Evolutionary conservation across 2,329 filamentous ascomycete genomes (phyloP), one percentile per base, ranked within the genome.

Genomic region (Tricladium varicosporioides): DNA sequence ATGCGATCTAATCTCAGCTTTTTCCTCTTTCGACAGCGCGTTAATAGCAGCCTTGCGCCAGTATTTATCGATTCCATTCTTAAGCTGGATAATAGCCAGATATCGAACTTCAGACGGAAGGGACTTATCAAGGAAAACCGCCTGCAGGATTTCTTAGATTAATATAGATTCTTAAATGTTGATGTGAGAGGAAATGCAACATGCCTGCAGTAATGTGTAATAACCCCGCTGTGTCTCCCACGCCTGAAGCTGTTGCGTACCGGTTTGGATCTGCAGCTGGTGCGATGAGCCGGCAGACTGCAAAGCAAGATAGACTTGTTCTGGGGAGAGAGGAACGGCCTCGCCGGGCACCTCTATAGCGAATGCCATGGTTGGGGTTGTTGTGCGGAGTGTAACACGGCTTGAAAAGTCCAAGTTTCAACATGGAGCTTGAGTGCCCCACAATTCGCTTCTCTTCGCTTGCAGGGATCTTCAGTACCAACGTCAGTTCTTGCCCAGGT

Each of bases 51-150:
- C 75, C 70, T 80, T 91, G 69, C 94, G 83, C 94, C 94, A 99
- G 73, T 92, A 91, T 70, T 88, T 92, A 71, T 97, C 93, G 73
- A 97, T 92, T 54, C 92, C 94, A 72, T 97, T 97, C 72, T 97
- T 97, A 53, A 99, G 80, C 70, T 96, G 90, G 64, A 97, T 96
- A 57, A 97, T 85, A 54, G 93, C 89, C 10, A 97, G 85, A 68
- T 96, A 92, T 60, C 94, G 89, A 53, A 93, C 83, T 67, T 95
- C 87, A 57, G 84, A 75, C 1, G 91, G 89, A 1, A 95, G 77
- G 1, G 85, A 84, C 60, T 85, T 85, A 75, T 96, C 89, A 61
- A 96, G 81, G 71, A 92, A 97, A 36, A 91, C 83, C 65, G 87
- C 82, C 87, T 95, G 68, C 2, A 31, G 31, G n/a, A 48, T 46